Evolutionary conservation across 805 yeast species (phyloP).

Genomic region (Clavispora phyllophila): DNA sequence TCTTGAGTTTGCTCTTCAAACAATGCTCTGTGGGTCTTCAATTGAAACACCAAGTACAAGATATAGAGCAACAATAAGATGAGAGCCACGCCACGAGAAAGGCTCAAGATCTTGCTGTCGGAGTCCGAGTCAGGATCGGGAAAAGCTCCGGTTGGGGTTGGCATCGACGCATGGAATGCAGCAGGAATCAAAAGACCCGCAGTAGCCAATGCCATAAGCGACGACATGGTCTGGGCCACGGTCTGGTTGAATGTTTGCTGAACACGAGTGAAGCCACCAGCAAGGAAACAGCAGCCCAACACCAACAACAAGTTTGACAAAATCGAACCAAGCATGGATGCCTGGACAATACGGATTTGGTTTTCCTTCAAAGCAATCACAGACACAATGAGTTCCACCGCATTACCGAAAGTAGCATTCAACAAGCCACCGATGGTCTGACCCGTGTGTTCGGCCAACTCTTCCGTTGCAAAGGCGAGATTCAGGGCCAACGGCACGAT

Average conservation of each 20-base stretch:
- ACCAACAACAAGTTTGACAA: constrained; percentile 84
- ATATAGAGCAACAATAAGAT: constrained; percentile 73
- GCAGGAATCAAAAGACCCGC: constrained; percentile 91
- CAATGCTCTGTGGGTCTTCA: constrained; percentile 74
- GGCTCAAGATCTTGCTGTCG: constrained; percentile 52
- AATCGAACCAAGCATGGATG: constrained; percentile 94
- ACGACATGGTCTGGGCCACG: constrained; percentile 96
- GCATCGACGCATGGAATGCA: constrained; percentile 84
- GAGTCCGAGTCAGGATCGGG: constrained; percentile 33
- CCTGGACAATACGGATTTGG: constrained; percentile 92
- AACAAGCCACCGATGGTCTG: constrained; percentile 89
- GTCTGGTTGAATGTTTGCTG: constrained; percentile 92
- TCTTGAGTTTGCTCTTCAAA: constrained; percentile 55
- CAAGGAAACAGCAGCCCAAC: constrained; percentile 90
- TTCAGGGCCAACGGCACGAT: constrained; percentile 90
- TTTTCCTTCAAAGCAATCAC: constrained; percentile 80
- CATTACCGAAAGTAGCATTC: constrained; percentile 97
- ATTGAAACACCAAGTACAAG: constrained; percentile 79
- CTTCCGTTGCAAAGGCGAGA: constrained; percentile 90
- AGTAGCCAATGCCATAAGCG: constrained; percentile 85
- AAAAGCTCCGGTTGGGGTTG: constrained; percentile 26
- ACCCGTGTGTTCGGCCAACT: constrained; percentile 80
- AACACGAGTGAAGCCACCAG: constrained; percentile 82
- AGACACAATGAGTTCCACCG: constrained; percentile 93
- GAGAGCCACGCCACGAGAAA: constrained; percentile 83